A percentile compares a stretch with the other conserved stretches of the same genome.
phyloP scores from a whole-genome alignment of 495 filamentous ascomycete species.

The Aspergillus campestris region DNA sequence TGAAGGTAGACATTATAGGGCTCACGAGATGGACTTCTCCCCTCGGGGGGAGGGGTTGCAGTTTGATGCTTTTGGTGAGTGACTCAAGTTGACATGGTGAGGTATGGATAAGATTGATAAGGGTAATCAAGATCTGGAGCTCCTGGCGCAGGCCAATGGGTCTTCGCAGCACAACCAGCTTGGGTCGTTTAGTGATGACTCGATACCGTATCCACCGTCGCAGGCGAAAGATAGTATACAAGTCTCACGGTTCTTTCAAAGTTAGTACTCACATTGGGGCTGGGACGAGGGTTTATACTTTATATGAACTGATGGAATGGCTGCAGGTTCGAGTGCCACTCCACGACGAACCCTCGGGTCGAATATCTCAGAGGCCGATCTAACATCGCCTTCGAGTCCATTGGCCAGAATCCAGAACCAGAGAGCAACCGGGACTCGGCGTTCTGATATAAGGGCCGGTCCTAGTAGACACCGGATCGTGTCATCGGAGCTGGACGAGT shows the following conservation, averaged over 20 bases:
- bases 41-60: constrained; percentile 17
- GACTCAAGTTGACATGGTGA: neutral
- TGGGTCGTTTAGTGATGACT: neutral
- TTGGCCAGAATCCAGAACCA: constrained; percentile 14
- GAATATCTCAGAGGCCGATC: constrained; percentile 21
- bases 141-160: constrained; percentile 25
- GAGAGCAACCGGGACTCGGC: neutral
- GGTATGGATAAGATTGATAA: neutral
- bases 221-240: constrained; percentile 2
- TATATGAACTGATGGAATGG: constrained; percentile 4
- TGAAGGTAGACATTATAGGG: neutral
- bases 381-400: constrained; percentile 22
- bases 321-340: constrained; percentile 15
- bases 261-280: constrained; percentile 13
- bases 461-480: neutral
- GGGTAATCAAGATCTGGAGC: constrained; percentile 27
- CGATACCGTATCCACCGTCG: neutral
- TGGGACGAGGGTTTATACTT: neutral
- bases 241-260: constrained; percentile 22
- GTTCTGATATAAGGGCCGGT: neutral
- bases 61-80: constrained; percentile 46
- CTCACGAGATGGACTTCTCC: neutral
- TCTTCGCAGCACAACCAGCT: neutral
- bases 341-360: constrained; percentile 17
- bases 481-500: neutral